A percentile compares a stretch with the other conserved stretches of the same genome.
These are phyloP conservation scores for Eleusine indica DNA, from an alignment of 176 grass and related monocot genomes.

Conservation along the genomic window DNA sequence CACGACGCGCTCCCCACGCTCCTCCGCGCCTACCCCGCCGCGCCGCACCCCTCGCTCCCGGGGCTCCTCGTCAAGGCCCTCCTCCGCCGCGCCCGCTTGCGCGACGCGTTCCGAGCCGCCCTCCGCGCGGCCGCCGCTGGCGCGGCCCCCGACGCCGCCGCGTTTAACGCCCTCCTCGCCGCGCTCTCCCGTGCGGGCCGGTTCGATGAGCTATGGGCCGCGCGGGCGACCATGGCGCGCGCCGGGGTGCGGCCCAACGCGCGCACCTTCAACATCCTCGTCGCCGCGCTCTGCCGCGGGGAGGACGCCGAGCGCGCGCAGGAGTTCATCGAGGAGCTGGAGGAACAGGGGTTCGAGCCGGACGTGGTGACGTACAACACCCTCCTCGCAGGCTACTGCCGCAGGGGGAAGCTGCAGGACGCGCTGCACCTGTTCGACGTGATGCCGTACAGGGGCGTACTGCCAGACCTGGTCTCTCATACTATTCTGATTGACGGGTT, in stretches of 20 bases:
- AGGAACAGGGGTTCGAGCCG: conserved; percentile 87
- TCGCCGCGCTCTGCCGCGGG: conserved; percentile 66
- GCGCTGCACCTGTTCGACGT: conserved; percentile 69
- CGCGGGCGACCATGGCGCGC: conserved; percentile 55
- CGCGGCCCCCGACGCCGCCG: conserved; percentile 49
- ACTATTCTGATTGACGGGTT: conserved; percentile 69
- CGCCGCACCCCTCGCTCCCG: conserved; percentile 53
- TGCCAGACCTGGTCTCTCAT: conserved; percentile 73
- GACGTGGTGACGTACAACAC: conserved; percentile 95
- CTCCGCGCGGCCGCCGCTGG: conserved; percentile 48
- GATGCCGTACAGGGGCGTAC: conserved; percentile 69
- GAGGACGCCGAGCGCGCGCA: conserved; percentile 58
- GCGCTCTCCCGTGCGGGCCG: conserved; percentile 42
- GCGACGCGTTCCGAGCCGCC: conserved; percentile 56
- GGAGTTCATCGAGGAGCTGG: conserved; percentile 79
- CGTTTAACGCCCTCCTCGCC: conserved; percentile 74
- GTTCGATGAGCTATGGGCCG: conserved; percentile 63
- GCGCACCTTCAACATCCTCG: conserved; percentile 87
- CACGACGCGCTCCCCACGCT: conserved; percentile 60
- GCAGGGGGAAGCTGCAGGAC: conserved; percentile 59
- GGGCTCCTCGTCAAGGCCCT: conserved; percentile 73
- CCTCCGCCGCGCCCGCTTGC: conserved; percentile 44
- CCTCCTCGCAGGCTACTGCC: conserved; percentile 69
- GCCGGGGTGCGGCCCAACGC: conserved; percentile 50
- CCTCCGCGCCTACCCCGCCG: conserved; percentile 38